A percentile compares a stretch with the other conserved stretches of the same genome.
Conservation (phyloP, 768 basidiomycete genomes). For the Cytidiella melzeri region DNA sequence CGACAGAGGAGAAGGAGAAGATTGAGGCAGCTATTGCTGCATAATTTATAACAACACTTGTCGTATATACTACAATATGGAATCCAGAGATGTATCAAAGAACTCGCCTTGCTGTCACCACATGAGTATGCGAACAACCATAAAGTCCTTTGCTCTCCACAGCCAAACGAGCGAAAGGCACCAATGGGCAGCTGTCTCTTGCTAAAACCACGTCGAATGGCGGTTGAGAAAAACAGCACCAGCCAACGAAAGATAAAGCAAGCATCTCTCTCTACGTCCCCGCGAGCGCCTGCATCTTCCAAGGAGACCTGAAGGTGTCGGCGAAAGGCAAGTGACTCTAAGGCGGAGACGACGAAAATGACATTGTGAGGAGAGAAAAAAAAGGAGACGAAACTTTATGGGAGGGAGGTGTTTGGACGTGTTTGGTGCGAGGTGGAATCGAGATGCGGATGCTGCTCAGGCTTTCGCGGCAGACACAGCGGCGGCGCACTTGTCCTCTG, state of each 20-base stretch:
- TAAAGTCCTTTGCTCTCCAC: too few species aligned
- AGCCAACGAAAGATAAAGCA: conserved; percentile 15
- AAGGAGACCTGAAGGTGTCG: background rate
- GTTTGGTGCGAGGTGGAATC: conserved; percentile 1
- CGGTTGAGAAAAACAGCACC: conserved; percentile 12
- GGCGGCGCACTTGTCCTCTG: background rate
- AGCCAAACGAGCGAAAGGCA: background rate
- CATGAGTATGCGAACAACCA: too few species aligned
- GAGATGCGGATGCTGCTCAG: background rate
- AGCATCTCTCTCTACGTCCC: conserved; percentile 13
- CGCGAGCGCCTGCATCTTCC: conserved; percentile 15
- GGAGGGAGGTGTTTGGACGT: conserved; percentile 4
- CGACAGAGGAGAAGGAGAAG: conserved; percentile 14
- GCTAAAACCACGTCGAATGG: conserved; percentile 14
- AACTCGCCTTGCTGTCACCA: too few species aligned
- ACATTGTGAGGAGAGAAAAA: conserved; percentile 10
- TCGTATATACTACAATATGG: background rate
- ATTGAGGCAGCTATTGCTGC: conserved; percentile 14
- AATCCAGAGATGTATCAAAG: background rate
- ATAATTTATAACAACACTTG: conserved; percentile 6
- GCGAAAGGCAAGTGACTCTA: conserved; percentile 16
- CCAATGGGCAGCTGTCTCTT: conserved; percentile 7
- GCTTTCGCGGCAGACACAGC: background rate
- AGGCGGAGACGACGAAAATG: conserved; percentile 6
- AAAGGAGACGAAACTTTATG: conserved; percentile 4